Evolutionary conservation across 2,329 filamentous ascomycete genomes (phyloP).

Genomic region (Huntiella omanensis): DNA sequence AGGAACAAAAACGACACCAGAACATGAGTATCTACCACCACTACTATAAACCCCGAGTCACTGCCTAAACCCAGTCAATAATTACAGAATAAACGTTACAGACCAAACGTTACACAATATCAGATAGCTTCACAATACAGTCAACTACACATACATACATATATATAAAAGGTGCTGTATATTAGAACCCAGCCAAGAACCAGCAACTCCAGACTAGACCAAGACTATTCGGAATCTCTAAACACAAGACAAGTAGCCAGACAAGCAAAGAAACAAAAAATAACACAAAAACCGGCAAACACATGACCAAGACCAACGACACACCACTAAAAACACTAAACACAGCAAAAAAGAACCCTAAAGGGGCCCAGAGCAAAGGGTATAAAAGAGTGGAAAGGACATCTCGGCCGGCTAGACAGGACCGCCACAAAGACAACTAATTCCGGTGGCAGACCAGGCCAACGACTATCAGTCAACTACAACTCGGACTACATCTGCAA

Average conservation of each 20-base stretch:
- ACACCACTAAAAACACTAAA: not conserved
- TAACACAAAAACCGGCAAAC: not conserved
- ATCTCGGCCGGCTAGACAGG: not conserved
- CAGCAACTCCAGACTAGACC: slow-evolving; percentile 11
- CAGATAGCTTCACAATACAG: not conserved
- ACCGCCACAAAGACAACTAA: no score
- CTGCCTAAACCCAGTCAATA: no score
- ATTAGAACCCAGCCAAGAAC: slow-evolving; percentile 11
- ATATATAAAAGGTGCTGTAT: slow-evolving; percentile 7
- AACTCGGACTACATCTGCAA: no score
- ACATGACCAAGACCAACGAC: not conserved
- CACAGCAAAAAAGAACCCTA: not conserved
- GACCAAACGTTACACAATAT: not conserved
- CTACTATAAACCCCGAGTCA: no score
- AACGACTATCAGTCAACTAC: no score
- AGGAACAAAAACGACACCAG: not conserved
- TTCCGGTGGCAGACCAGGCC: no score
- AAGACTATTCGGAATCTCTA: slow-evolving; percentile 9
- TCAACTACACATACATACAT: not conserved
- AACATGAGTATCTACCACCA: no score
- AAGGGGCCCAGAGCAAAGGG: not conserved
- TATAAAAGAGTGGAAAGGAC: not conserved
- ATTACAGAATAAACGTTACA: not conserved
- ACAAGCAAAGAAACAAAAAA: slow-evolving; percentile 3
- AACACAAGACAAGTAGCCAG: slow-evolving; percentile 5